Evolutionary conservation across 2,329 filamentous ascomycete species (phyloP), one percentile per base, ranked within the genome.

Genomic region (Nigrospora oryzae): DNA sequence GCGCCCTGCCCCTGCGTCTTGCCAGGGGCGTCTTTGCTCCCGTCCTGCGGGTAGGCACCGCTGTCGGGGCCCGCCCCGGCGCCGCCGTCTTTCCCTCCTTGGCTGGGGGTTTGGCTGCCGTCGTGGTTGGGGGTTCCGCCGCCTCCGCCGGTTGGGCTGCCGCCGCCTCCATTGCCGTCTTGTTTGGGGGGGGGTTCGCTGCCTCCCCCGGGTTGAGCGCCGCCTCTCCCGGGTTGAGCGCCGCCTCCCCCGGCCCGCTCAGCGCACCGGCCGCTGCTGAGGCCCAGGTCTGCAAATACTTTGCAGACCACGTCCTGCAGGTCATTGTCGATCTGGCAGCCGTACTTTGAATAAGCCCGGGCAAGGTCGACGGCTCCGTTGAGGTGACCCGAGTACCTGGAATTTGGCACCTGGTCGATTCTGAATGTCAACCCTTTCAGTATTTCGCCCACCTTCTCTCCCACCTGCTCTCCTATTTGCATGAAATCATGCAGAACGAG

Each of bases 21-120:
- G 43, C 46, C 61, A 56, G 49, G 60, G 52, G 69, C 57, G 3
- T 64, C 66, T 16, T 57, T 63, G 46, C 67, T 71, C 38, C 62
- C 59, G 19, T 47, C 49, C 1, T 69, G 64, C 38, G 65, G 53
- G 46, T 66, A 73, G n/a, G 64, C 42, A 6, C 19, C 19, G 19
- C 6, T 23, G 19, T 23, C 6, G 19, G n/a, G n/a, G n/a, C n/a
- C n/a, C n/a, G n/a, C 6, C 6, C 19, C 19, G 19, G 19, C 19
- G 19, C 4, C n/a, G 32, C 15, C 39, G 11, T 17, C 11, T 5
- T 6, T 19, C 23, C 31, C 31, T n/a, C 8, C 31, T 33, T 14
- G 13, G 7, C n/a, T 34, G 12, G 16, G 5, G 14, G 39, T 34
- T n/a, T 31, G 34, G 31, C 34, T 41, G 4, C 11, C 13, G 34